Conservation (phyloP, 2,329 filamentous ascomycete genomes). For the Colletotrichum sidae region DNA sequence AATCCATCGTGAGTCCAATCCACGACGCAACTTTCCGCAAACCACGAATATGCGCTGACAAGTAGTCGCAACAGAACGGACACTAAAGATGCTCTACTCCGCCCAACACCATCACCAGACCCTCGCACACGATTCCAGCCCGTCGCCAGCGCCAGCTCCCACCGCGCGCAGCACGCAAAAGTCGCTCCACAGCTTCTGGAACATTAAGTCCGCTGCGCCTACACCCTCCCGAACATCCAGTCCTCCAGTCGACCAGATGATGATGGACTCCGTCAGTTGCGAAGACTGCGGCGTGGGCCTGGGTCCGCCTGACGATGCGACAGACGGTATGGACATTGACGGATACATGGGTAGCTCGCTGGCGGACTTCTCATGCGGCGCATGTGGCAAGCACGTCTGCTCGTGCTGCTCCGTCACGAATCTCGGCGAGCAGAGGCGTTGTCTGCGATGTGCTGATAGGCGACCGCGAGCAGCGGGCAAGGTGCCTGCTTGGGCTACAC, state of each 20-base stretch:
- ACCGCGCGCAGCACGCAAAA: constrained; percentile 51
- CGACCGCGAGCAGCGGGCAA: constrained; percentile 40
- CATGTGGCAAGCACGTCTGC: constrained; percentile 68
- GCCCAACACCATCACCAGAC: constrained; percentile 56
- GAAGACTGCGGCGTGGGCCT: constrained; percentile 64
- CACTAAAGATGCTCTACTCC: constrained; percentile 68
- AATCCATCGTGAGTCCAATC: constrained; percentile 62
- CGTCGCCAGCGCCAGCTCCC: constrained; percentile 34
- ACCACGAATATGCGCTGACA: constrained; percentile 1
- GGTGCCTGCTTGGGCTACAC: constrained; percentile 38
- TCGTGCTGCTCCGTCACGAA: constrained; percentile 70
- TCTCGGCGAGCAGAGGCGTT: constrained; percentile 64
- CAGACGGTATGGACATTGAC: constrained; percentile 55
- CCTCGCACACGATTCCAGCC: constrained; percentile 34
- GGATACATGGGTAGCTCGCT: constrained; percentile 37
- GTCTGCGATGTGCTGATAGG: constrained; percentile 62
- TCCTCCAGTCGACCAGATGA: constrained; percentile 71
- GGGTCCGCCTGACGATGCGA: constrained; percentile 11
- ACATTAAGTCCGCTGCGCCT: constrained; percentile 57
- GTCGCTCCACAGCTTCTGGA: constrained; percentile 72
- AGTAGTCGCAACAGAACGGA: constrained; percentile 58
- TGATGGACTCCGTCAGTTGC: constrained; percentile 53
- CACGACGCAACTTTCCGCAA: not conserved
- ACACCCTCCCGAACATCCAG: constrained; percentile 42
- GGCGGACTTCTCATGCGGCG: constrained; percentile 54